phyloP scores from a whole-genome alignment of 2,329 filamentous ascomycete species.

The Truncatella angustata region DNA sequence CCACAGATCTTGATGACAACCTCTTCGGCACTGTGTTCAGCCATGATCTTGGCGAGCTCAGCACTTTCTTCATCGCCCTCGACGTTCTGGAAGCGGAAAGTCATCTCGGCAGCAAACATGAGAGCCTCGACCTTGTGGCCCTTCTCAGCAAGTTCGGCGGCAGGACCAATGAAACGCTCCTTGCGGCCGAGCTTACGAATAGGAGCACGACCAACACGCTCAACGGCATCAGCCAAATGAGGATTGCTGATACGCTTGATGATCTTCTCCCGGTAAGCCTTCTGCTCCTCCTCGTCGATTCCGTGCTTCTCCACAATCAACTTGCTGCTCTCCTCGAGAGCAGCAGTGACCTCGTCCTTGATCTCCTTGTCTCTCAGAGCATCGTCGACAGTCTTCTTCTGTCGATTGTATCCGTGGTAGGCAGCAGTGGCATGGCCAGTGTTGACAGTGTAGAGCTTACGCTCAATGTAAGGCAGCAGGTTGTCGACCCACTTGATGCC shows the following conservation, averaged over 20 bases:
- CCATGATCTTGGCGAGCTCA: constrained; percentile 83
- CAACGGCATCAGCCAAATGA: constrained; percentile 85
- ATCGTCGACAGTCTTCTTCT: constrained; percentile 87
- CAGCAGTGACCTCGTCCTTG: constrained; percentile 73
- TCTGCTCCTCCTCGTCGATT: constrained; percentile 73
- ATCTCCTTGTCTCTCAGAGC: constrained; percentile 80
- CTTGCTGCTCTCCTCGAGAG: constrained; percentile 79
- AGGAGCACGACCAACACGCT: constrained; percentile 92
- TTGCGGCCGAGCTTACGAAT: constrained; percentile 91
- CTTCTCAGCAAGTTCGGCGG: constrained; percentile 81
- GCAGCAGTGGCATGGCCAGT: constrained; percentile 94
- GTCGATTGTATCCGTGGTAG: constrained; percentile 87
- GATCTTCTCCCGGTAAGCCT: constrained; percentile 88
- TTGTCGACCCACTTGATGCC: constrained; percentile 93
- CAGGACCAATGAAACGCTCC: constrained; percentile 93
- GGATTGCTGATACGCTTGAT: constrained; percentile 91
- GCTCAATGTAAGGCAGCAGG: constrained; percentile 94
- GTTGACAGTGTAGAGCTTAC: constrained; percentile 99
- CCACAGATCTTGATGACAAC: constrained; percentile 82
- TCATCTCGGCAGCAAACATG: constrained; percentile 83
- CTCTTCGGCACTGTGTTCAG: constrained; percentile 67
- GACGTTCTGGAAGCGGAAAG: constrained; percentile 93
- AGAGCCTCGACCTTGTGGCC: constrained; percentile 72
- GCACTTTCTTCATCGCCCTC: constrained; percentile 86
- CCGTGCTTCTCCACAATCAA: constrained; percentile 86